Evolutionary conservation across 331 rosid genomes (phyloP).

Genomic region (Quercus phellos): DNA sequence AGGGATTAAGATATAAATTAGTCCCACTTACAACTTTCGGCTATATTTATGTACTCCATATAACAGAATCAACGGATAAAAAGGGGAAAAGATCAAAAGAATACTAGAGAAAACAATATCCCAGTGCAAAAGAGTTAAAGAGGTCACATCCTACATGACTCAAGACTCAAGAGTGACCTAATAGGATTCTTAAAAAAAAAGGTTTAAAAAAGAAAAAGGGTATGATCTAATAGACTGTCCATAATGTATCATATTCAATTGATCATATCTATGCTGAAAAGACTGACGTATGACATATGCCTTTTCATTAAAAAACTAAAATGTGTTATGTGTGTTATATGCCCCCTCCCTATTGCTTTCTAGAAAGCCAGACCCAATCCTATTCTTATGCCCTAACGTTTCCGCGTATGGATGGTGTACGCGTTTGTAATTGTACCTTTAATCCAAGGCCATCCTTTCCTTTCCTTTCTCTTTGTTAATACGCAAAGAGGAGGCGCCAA

Average conservation of each 20-base stretch:
- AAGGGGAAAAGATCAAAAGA: neutral
- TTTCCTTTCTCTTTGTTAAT: neutral
- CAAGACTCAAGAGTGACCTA: neutral
- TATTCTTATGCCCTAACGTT: neutral
- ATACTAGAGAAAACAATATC: too few species aligned
- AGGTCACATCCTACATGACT: neutral
- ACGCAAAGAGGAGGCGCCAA: neutral
- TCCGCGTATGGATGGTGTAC: constrained; percentile 9
- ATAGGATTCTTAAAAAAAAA: neutral
- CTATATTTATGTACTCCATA: neutral
- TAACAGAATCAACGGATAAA: neutral
- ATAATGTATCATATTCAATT: neutral
- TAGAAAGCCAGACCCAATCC: neutral
- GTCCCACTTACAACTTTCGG: neutral
- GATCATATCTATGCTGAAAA: neutral
- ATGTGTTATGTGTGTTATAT: neutral
- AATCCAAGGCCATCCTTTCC: too few species aligned
- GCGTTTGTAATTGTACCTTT: neutral
- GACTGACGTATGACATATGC: neutral
- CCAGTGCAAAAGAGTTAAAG: neutral
- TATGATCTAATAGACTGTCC: too few species aligned
- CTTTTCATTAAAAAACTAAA: neutral
- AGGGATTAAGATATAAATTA: neutral
- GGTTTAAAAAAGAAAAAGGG: too few species aligned
- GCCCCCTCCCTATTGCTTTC: neutral